Base-by-base conservation (phyloP, 257 asterid species). In the Petrea volubilis region DNA sequence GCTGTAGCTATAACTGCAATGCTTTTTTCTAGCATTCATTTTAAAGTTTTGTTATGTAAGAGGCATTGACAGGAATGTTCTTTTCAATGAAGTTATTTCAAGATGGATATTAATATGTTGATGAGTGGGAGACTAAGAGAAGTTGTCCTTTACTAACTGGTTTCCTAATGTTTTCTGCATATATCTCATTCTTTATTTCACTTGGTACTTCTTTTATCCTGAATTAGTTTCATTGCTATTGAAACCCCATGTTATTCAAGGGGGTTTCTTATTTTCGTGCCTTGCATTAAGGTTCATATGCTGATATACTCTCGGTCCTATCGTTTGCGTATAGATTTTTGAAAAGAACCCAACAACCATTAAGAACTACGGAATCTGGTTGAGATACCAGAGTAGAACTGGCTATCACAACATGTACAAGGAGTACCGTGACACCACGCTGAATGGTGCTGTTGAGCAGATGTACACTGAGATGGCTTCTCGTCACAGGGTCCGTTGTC, bases 391-490 rank as follows among this genome's bases (percentile, higher is more conserved):
- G 72, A 92, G 97, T 41, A 82, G 97, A 64, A 92, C 97, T 0
- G 96, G 96, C 21, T 92, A 92, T 38, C 97, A 92, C 76, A 89
- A 92, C 71, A 92, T 92, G 98, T 89, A 92, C 83, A 89, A 89
- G 83, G 98, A 89, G 86, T 92, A 86, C 79, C 89, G 97, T 34
- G 97, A 89, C 13, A 92, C 96, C 52, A 92, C 97, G 27, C 66
- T 92, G 86, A 92, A 92, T n/a, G 97, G 96, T 6, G 90, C 73
- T 5, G 93, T 89, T 23, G 97, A 90, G 77, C 98, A 92, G 81
- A 92, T 92, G 98, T 92, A 92, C 73, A 89, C 87, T 10, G 96
- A 92, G 86, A 92, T 92, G 97, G 97, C 97, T 64, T 92, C 97
- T 36, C 97, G 97, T 18, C 97, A 89, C 74, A 80, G 96, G 74